Percentiles rank a stretch among this genome's conserved stretches.
Evolutionary conservation across 2,329 filamentous ascomycete genomes (phyloP).

Genomic region (Scedosporium boydii): DNA sequence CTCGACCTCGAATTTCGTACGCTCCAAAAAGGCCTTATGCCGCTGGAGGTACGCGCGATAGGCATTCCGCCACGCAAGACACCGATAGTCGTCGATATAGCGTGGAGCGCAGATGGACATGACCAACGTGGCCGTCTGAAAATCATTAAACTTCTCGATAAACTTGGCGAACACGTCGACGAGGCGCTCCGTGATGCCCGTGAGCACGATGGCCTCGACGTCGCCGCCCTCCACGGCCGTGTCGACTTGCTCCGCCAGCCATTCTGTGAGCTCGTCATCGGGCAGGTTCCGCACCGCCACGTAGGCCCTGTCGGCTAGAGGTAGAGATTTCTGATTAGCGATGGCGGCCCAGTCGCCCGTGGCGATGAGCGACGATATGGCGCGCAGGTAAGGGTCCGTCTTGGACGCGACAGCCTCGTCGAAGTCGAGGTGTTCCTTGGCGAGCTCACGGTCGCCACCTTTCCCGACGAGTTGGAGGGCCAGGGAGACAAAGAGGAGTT

Average conservation of each 20-base stretch:
- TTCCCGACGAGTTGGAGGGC: constrained; percentile 54
- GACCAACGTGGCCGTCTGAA: constrained; percentile 69
- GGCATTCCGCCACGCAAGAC: constrained; percentile 60
- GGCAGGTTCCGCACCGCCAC: constrained; percentile 60
- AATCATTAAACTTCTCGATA: constrained; percentile 64
- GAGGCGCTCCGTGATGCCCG: constrained; percentile 62
- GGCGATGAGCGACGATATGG: constrained; percentile 68
- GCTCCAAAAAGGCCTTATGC: constrained; percentile 64
- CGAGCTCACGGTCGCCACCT: constrained; percentile 28
- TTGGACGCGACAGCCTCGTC: constrained; percentile 51
- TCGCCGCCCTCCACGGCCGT: constrained; percentile 50
- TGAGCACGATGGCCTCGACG: constrained; percentile 68
- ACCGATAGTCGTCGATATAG: constrained; percentile 70
- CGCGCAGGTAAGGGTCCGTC: constrained; percentile 69
- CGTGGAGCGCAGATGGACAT: constrained; percentile 64
- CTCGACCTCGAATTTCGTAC: constrained; percentile 69
- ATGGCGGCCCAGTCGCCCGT: constrained; percentile 69
- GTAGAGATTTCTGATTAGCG: constrained; percentile 62
- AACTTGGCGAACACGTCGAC: constrained; percentile 71
- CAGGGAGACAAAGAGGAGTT: constrained; percentile 59
- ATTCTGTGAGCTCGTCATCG: constrained; percentile 53
- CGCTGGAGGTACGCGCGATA: constrained; percentile 65
- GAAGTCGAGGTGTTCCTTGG: constrained; percentile 45
- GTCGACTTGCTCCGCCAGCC: constrained; percentile 57
- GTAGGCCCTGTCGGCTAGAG: constrained; percentile 64